phyloP scores from a whole-genome alignment of 2,329 filamentous ascomycete genomes.

The Trichoderma sp. region DNA sequence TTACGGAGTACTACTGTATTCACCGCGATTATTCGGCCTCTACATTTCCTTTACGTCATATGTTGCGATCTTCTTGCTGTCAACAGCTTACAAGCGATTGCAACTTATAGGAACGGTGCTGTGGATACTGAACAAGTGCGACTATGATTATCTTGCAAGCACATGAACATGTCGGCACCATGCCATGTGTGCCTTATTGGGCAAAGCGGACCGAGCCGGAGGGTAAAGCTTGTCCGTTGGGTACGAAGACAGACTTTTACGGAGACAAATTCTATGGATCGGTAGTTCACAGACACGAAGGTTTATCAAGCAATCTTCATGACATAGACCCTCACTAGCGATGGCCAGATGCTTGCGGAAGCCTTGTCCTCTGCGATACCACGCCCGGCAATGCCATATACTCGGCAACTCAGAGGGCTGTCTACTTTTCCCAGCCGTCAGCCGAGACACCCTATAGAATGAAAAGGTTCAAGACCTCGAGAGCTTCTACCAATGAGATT shows the following conservation, averaged over 20 bases:
- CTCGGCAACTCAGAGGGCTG: neutral
- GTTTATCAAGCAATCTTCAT: neutral
- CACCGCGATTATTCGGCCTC: neutral
- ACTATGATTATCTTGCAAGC: neutral
- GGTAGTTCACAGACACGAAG: neutral
- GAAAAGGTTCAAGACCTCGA: neutral
- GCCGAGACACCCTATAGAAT: neutral
- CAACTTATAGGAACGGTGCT: neutral
- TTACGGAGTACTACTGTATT: neutral
- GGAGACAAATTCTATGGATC: neutral
- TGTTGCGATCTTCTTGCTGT: neutral
- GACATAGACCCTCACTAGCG: neutral
- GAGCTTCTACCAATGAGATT: slow-evolving; percentile 24
- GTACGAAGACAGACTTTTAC: neutral
- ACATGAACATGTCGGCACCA: neutral
- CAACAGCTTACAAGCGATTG: neutral
- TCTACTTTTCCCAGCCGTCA: neutral
- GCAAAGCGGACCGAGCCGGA: neutral
- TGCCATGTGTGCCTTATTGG: neutral
- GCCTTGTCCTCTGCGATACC: neutral
- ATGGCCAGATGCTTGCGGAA: neutral
- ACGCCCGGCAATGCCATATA: neutral
- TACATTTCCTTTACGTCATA: neutral
- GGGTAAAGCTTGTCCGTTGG: neutral
- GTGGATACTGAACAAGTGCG: neutral